A percentile compares a stretch with the other conserved stretches of the same genome.
Evolutionary conservation across 176 grass and related monocot genomes (phyloP).

Genomic region (Zoysia japonica): DNA sequence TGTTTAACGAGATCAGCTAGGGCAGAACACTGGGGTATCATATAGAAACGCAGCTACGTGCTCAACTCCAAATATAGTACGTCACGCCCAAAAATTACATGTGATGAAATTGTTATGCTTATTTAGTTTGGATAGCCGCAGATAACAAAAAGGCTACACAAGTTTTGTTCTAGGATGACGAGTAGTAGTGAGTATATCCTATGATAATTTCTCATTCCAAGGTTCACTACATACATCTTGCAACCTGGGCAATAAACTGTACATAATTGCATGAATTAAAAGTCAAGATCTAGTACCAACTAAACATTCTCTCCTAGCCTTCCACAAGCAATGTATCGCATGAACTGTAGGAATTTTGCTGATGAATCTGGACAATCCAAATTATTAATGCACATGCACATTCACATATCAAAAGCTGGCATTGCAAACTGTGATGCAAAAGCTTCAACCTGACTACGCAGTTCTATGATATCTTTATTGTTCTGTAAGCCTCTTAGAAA

Average conservation of each 20-base stretch:
- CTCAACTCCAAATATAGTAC: background rate
- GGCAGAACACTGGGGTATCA: background rate
- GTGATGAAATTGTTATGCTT: background rate
- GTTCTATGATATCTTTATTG: constrained; percentile 73
- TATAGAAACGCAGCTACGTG: background rate
- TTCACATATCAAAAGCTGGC: constrained; percentile 84
- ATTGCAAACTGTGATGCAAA: constrained; percentile 92
- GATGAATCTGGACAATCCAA: constrained; percentile 39
- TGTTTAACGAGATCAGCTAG: background rate
- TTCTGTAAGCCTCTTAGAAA: constrained; percentile 78
- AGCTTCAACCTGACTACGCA: constrained; percentile 65
- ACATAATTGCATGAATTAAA: constrained; percentile 40
- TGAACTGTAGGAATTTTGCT: constrained; percentile 1
- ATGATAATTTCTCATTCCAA: constrained; percentile 27
- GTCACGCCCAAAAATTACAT: background rate
- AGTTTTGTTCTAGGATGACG: background rate
- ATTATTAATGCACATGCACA: constrained; percentile 36
- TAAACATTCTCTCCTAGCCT: constrained; percentile 29
- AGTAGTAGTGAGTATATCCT: constrained; percentile 2
- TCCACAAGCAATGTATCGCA: constrained; percentile 12
- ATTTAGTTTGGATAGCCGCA: background rate
- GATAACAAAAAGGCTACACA: background rate
- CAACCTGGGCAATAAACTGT: constrained; percentile 43
- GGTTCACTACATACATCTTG: constrained; percentile 25
- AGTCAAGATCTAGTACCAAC: constrained; percentile 13